Evolutionary conservation across 208 protist species (phyloP), one percentile per base, ranked within the genome.

Genomic region (Porcisia hertigi): DNA sequence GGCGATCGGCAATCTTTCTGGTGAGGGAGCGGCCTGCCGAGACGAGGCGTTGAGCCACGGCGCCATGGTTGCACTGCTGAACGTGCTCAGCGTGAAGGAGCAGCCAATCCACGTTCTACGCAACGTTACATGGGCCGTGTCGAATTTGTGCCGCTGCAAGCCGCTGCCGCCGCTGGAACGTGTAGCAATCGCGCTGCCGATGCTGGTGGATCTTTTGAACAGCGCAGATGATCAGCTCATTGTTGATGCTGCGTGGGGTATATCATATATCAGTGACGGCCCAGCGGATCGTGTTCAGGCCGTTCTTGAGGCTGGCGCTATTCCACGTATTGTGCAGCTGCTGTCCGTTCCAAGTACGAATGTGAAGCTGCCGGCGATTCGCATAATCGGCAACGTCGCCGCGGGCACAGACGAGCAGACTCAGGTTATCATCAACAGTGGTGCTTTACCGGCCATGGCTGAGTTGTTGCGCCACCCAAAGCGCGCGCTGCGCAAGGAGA

Each of bases 1-100:
- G 99, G 98, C 98, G 12, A 87, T 99, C 18, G 98, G 99, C 71
- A 99, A 99, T 88, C 96, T 99, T 81, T 98, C 98, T n/a, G 99
- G 99, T 65, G 99, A 99, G 75, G 93, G 88, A 5, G 82, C 92
- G 6, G 36, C 75, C 43, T 98, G 84, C 80, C 91, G 99, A 30
- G 97, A 99, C 83, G 74, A 87, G 58, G 92, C 98, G 1, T 83
- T 99, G 16, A 69, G 75, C 36, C 58, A 85, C 36, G 90, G 88
- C 49, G 94, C 86, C 0, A 76, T 99, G 66, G 71, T 69, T 58
- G 83, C 86, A 39, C 75, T 99, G 18, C 69, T 99, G 3, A 82
- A 89, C 54, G 65, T 94, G 6, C 59, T 98, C 14, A 65, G 71
- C 39, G 77, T 76, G 14, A 78, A 86, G 1, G 64, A 87, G 43